These are phyloP conservation scores for Agaricus subrufescens DNA, from an alignment of 768 basidiomycete genomes.

Conservation along the genomic window DNA sequence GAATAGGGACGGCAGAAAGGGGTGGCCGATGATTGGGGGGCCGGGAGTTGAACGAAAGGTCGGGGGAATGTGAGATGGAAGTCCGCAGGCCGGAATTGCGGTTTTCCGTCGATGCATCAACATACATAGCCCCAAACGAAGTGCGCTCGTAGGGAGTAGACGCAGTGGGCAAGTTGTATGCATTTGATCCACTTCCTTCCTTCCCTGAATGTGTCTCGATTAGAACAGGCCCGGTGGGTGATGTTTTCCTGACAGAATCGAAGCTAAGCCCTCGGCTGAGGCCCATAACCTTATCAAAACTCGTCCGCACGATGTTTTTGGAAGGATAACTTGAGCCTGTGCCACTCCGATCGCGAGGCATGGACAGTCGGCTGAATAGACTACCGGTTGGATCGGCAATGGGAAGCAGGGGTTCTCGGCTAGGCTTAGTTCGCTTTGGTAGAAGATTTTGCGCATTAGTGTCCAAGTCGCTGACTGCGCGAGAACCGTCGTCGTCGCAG, in stretches of 20 bases:
- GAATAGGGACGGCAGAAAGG: constrained; percentile 31
- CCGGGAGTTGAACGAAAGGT: constrained; percentile 27
- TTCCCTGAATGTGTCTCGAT: constrained; percentile 20
- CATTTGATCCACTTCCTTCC: constrained; percentile 31
- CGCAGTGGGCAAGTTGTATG: constrained; percentile 6
- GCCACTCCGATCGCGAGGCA: constrained; percentile 18
- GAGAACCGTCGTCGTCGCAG: constrained; percentile 17
- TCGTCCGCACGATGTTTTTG: constrained; percentile 43
- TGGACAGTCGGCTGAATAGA: constrained; percentile 21
- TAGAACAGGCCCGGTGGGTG: constrained; percentile 16
- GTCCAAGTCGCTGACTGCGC: constrained; percentile 24
- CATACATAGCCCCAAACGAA: neutral
- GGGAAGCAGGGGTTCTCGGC: constrained; percentile 72
- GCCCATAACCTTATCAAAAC: constrained; percentile 57
- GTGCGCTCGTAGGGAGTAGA: constrained; percentile 18
- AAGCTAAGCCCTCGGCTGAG: constrained; percentile 47
- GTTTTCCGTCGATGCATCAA: neutral
- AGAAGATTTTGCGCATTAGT: constrained; percentile 9
- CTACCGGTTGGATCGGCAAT: constrained; percentile 27
- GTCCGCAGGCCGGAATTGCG: constrained; percentile 18
- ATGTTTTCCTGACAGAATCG: constrained; percentile 39
- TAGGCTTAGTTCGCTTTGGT: constrained; percentile 49
- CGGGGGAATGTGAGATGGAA: constrained; percentile 27
- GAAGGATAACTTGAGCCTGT: constrained; percentile 17
- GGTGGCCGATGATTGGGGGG: constrained; percentile 25